Evolutionary conservation across 2,329 filamentous ascomycete genomes (phyloP).

Genomic region (Aulographum hederae): DNA sequence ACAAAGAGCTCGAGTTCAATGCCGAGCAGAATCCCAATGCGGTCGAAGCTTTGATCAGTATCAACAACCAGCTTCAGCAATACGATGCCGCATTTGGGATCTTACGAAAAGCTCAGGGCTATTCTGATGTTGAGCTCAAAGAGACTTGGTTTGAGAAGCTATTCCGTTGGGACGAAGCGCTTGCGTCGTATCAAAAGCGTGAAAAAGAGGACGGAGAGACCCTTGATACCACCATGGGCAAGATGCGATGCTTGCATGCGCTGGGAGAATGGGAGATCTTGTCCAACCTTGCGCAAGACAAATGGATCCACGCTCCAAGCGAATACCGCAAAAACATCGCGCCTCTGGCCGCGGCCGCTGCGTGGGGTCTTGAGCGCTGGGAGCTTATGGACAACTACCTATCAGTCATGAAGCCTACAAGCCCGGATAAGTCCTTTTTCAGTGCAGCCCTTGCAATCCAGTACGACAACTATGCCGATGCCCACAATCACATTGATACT

Average conservation of each 20-base stretch:
- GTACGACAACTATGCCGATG: conserved; percentile 86
- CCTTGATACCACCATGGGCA: conserved; percentile 96
- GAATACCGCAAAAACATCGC: conserved; percentile 86
- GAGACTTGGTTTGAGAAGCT: conserved; percentile 99
- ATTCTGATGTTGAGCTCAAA: conserved; percentile 86
- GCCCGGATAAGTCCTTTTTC: conserved; percentile 92
- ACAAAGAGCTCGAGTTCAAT: conserved; percentile 96
- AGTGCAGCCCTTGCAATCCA: conserved; percentile 90
- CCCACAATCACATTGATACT: conserved; percentile 73
- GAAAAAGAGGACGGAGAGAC: conserved; percentile 54
- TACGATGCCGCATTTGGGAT: conserved; percentile 98
- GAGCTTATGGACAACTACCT: conserved; percentile 97
- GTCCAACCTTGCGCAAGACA: conserved; percentile 73
- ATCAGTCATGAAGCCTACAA: conserved; percentile 81
- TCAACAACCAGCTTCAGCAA: conserved; percentile 98
- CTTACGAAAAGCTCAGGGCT: conserved; percentile 83
- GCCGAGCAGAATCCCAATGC: conserved; percentile 92
- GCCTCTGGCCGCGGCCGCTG: conserved; percentile 81
- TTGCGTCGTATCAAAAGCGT: conserved; percentile 78
- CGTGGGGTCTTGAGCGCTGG: conserved; percentile 94
- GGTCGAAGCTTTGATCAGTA: conserved; percentile 93
- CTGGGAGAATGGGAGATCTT: conserved; percentile 94
- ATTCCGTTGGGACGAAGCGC: conserved; percentile 92
- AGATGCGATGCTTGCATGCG: conserved; percentile 96
- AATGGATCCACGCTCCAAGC: conserved; percentile 75